A percentile compares a stretch with the other conserved stretches of the same genome.
Conservation (phyloP, 257 asterid genomes). For the Solanum okadae region DNA sequence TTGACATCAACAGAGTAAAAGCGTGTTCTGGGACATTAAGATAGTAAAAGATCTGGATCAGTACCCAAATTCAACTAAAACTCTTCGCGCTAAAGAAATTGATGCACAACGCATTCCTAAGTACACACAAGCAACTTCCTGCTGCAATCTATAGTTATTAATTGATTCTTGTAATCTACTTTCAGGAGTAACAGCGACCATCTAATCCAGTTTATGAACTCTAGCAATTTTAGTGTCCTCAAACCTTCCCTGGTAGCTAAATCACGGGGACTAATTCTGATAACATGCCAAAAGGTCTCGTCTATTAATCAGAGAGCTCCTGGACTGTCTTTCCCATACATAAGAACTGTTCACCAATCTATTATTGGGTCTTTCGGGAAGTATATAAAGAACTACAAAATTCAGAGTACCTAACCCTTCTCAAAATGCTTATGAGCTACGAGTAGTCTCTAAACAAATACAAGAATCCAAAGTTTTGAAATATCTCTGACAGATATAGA, state of each 20-base stretch:
- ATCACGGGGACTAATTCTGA: neutral
- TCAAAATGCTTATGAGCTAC: neutral
- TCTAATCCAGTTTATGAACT: neutral
- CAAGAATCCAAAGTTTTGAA: neutral
- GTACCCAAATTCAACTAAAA: neutral
- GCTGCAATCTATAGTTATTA: neutral
- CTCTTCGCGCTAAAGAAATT: neutral
- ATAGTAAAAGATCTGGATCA: neutral
- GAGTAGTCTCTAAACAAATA: neutral
- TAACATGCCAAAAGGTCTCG: neutral
- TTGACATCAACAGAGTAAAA: conserved; percentile 80
- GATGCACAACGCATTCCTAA: neutral
- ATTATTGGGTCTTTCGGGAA: neutral
- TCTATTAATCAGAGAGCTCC: neutral
- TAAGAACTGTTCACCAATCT: neutral
- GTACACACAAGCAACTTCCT: neutral
- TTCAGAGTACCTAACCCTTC: neutral
- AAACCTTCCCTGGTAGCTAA: neutral
- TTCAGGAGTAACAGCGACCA: neutral
- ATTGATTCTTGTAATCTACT: neutral
- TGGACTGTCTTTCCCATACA: neutral
- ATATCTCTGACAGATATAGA: neutral
- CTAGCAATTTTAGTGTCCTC: neutral
- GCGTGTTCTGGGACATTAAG: conserved; percentile 41
- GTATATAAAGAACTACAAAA: neutral